Evolutionary conservation across 2,329 filamentous ascomycete species (phyloP), one percentile per base, ranked within the genome.

Genomic region (Verticillium zaregamsianum): DNA sequence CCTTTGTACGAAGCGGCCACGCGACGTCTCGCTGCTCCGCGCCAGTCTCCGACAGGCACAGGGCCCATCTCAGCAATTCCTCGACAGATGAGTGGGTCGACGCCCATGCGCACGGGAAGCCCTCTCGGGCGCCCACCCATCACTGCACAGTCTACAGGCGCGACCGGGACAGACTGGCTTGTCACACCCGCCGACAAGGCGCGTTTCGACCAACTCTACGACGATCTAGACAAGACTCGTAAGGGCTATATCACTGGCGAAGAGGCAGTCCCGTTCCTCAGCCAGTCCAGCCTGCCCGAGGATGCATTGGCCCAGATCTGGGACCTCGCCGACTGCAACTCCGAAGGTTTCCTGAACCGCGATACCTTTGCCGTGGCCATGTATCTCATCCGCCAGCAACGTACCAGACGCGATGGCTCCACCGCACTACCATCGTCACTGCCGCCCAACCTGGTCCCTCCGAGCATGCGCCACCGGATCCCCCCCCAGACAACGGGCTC

Each of bases 291-390:
- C 62, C 82, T 99, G 15, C 86, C 92, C 1, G 94, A 98, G 72
- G 94, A 97, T 69, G 87, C 86, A 11, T 81, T 99, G 59, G 95
- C 95, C 33, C 91, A 96, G 69, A 96, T 99, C 66, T 99, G 95
- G 95, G 95, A 99, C 73, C 85, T 99, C 33, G 90, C 95, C 15
- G 95, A 99, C 76, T 92, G 97, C 75, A 92, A 92, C 71, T 95
- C 92, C 8, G 90, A 93, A 68, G 95, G 95, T 12, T 89, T 90
- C 62, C 80, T 99, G 61, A 93, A 85, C 56, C 87, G 86, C 68
- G 95, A 99, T 67, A 93, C 97, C 69, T 99, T 99, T 72, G 93
- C 95, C 0, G 93, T 99, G 56, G 94, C 95, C 59, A 97, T 99
- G 93, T 96, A 96, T 72, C 82, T 99, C 58, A 97, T 99, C 69